Base-by-base conservation (phyloP, 345 rosid species). In the Gossypioides kirkii region DNA sequence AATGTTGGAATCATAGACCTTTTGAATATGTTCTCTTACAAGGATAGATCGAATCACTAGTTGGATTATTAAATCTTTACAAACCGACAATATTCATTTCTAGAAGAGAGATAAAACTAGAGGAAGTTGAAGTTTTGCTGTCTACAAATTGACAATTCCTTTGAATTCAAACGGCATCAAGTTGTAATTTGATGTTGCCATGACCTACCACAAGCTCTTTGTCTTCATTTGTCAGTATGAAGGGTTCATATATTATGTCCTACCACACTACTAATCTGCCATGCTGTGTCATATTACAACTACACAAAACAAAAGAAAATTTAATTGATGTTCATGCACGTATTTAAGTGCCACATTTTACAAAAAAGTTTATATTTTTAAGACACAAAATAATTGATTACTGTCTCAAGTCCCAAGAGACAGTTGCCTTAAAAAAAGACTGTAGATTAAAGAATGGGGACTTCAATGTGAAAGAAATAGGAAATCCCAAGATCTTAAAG, bases 331-430 rank as follows among this genome's bases (percentile, higher is more conserved):
- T 61, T 9, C 66, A 8, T 61, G 46, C 28, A 50, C 46, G 28
- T n/a, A 16, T 68, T 68, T 69, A 23, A 45, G 36, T 45, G 7
- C 32, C 16, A 23, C 20, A 45, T 49, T 14, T 3, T 0, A 49
- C 2, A 13, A 3, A 13, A 32, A 0, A 32, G 38, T 32, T 6
- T 32, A 32, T 32, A 32, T 4, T 32, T 32, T 32, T 5, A 5
- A 32, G 38, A 32, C 38, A 32, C 1, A 32, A 23, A 4, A 5
- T 11, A 53, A 4, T 20, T 42, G 52, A 43, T 64, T 43, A 43
- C 18, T 75, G 23, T 68, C 76, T 74, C 26, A 54, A 54, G 59
- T 54, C 59, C 76, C 16, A 54, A 8, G 77, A 47, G 63, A 60
- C 38, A 7, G 28, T 1, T 26, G 18, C 41, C 17, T 18, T 18